Evolutionary conservation across 495 filamentous ascomycete species (phyloP).

Genomic region (Penicillium pulvis): DNA sequence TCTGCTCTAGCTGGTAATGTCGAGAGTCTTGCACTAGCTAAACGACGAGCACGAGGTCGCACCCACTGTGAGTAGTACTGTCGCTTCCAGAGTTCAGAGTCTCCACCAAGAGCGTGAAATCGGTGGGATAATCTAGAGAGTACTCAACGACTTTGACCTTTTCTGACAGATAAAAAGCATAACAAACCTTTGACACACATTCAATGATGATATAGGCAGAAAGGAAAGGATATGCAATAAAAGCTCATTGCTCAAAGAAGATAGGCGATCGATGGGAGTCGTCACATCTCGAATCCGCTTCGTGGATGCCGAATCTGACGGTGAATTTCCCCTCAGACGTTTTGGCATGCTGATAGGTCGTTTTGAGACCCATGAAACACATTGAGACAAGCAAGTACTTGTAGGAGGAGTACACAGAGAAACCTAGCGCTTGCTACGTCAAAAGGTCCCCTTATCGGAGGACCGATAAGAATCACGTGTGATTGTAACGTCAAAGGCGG

Average conservation of each 20-base stretch:
- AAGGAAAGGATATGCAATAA: slow-evolving; percentile 82
- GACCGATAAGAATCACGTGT: slow-evolving; percentile 18
- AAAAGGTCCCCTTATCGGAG: slow-evolving; percentile 20
- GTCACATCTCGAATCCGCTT: slow-evolving; percentile 43
- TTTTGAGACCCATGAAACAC: slow-evolving; percentile 1
- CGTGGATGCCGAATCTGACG: slow-evolving; percentile 14
- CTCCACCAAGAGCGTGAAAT: slow-evolving; percentile 72
- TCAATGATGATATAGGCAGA: slow-evolving; percentile 67
- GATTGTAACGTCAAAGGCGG: slow-evolving; percentile 6
- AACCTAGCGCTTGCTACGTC: slow-evolving; percentile 15
- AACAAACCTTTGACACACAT: slow-evolving; percentile 65
- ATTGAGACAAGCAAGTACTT: background rate
- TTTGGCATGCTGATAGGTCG: slow-evolving; percentile 46
- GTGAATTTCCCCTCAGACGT: slow-evolving; percentile 33
- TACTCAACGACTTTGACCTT: slow-evolving; percentile 6
- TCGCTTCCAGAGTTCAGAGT: slow-evolving; percentile 89
- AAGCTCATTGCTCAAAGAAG: slow-evolving; percentile 82
- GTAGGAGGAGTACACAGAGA: slow-evolving; percentile 8
- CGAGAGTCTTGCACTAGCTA: slow-evolving; percentile 65
- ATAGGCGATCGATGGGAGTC: slow-evolving; percentile 44
- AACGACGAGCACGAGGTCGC: slow-evolving; percentile 73
- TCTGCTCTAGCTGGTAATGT: slow-evolving; percentile 45
- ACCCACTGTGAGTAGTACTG: slow-evolving; percentile 91
- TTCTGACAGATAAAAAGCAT: background rate
- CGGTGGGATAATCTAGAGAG: slow-evolving; percentile 67